Evolutionary conservation across 371 early-diverging fungal species (phyloP).

Genomic region (Sporodiniella umbellata): DNA sequence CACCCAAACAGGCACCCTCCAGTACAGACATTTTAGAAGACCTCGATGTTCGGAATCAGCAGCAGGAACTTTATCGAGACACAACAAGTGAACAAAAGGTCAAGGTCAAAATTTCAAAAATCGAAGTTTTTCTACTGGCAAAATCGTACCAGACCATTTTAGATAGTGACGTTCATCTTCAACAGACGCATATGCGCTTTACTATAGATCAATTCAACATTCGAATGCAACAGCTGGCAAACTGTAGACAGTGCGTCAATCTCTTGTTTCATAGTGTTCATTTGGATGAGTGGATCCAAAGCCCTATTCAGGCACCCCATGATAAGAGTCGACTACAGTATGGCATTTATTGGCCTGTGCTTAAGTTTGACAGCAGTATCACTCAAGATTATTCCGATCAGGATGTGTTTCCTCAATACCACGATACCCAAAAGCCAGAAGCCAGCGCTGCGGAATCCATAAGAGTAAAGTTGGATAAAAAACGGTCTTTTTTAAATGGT

Average conservation of each 20-base stretch:
- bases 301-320: slow-evolving; percentile 4
- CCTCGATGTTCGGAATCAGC: slow-evolving; percentile 8
- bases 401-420: slow-evolving; percentile 17
- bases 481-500: neutral
- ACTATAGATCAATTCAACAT: slow-evolving; percentile 35
- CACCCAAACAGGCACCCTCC: neutral
- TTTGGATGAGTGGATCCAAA: slow-evolving; percentile 32
- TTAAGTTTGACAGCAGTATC: slow-evolving; percentile 35
- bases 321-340: slow-evolving; percentile 16
- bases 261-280: slow-evolving; percentile 20
- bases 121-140: slow-evolving; percentile 43
- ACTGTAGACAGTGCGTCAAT: slow-evolving; percentile 11
- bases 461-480: neutral
- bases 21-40: slow-evolving; percentile 12
- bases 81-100: slow-evolving; percentile 27
- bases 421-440: neutral
- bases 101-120: slow-evolving; percentile 37
- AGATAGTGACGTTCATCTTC: slow-evolving; percentile 12
- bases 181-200: slow-evolving; percentile 43
- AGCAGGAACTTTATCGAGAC: neutral
- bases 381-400: slow-evolving; percentile 18
- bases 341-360: slow-evolving; percentile 26
- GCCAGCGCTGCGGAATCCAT: neutral
- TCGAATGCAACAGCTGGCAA: slow-evolving; percentile 31
- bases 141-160: neutral